Base-by-base conservation (phyloP, 352 stramenopile genomes). In the Achlya hypogyna region DNA sequence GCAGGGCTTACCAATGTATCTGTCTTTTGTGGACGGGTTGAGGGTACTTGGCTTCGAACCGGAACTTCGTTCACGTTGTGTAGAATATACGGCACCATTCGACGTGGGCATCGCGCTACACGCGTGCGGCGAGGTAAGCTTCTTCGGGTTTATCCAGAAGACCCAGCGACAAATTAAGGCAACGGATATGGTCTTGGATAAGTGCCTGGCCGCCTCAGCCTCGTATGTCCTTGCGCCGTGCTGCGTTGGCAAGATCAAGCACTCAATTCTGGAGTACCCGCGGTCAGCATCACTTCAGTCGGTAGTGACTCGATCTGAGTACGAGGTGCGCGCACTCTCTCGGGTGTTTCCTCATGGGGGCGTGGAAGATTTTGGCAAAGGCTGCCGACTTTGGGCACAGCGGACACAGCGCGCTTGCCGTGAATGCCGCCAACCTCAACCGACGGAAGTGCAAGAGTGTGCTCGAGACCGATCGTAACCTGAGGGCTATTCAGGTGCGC, bases 181-280 rank as follows among this genome's bases (percentile, higher is more conserved):
- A 23, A 93, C 84, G 27, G 84, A 93, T 47, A 88, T 90, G 78
- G 79, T 86, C 8, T 82, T 91, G 70, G 71, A 91, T 27, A 87
- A 89, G 54, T 93, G 82, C 62, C 73, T 91, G 4, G 53, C 62
- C 22, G 72, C 75, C 22, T 68, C 72, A 20, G 84, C 84, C 1
- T 78, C 82, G 12, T 93, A 89, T 51, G 84, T 93, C 52, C 53
- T 93, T 35, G 82, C 81, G 23, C 84, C 84, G 20, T 93, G 84
- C 69, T 93, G 84, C 43, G 84, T 93, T 25, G 84, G 84, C 28
- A 90, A 92, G 53, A 81, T 92, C 69, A 88, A 89, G 69, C 73
- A 77, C 23, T 90, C 81, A 40, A 65, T 73, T 6, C 54, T 90
- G 45, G 51, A 52, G 5, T 92, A 91, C 58, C 84, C 84, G 54